Base-by-base conservation (phyloP, 176 grass and related monocot species). In the Echinochloa phyllopogon region DNA sequence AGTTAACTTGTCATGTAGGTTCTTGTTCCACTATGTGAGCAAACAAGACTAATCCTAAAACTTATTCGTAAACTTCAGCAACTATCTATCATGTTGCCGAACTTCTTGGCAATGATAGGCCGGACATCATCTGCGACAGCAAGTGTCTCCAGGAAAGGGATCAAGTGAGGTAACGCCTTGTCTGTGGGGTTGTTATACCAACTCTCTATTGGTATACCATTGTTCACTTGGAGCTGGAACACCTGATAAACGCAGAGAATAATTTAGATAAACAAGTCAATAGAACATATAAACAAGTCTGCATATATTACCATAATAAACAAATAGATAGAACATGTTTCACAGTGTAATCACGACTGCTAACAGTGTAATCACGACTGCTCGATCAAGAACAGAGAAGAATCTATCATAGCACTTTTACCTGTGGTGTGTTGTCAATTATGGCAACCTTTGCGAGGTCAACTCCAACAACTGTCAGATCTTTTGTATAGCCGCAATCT, bases 351-450 rank as follows among this genome's bases (percentile, higher is more conserved):
- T 33, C 29, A 33, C 29, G 29, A 33, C 29, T 59, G 10, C 21
- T 63, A n/a, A 33, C 29, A 33, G 2, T 2, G 29, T 33, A 33
- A 33, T 33, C 29, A 33, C 29, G 29, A 33, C 29, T 59, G 10
- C 21, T 63, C 72, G 57, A 68, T 60, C 38, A 74, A 70, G 6
- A 84, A 16, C 25, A 67, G 3, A 49, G 42, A 78, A 13, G 25
- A 67, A 74, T 71, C 74, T 24, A 60, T 60, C 7, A 5, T 6
- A 64, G 14, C 21, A 76, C 62, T 57, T 90, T 91, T 94, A 99
- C 96, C 96, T 99, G 91, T 27, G 96, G 96, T 84, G 92, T 92
- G 84, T 99, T 99, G 85, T 99, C 96, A 71, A 99, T 96, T 65
- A 99, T 99, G 64, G 81, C 93, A 57, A 96, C 84, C 71, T 94